Evolutionary conservation across 2,329 filamentous ascomycete species (phyloP).

Genomic region (Zymoseptoria ardabiliae): DNA sequence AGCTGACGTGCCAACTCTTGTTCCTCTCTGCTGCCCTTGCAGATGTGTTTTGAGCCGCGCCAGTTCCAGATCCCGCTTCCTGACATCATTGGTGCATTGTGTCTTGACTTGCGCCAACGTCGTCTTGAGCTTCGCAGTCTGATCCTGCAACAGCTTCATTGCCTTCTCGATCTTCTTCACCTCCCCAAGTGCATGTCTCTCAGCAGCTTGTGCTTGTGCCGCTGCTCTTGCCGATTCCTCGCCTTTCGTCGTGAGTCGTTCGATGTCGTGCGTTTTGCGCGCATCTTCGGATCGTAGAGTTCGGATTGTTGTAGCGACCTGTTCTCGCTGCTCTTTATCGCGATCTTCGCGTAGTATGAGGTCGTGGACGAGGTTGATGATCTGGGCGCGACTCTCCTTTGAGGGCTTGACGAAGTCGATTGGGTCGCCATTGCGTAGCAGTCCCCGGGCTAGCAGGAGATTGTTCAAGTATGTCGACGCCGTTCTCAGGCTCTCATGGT

Average conservation of each 20-base stretch:
- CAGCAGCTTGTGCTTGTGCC: conserved; percentile 65
- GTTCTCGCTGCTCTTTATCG: conserved; percentile 82
- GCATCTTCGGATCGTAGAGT: conserved; percentile 66
- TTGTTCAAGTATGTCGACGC: conserved; percentile 61
- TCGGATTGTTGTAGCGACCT: conserved; percentile 69
- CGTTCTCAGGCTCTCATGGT: conserved; percentile 49
- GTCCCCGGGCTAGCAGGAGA: conserved; percentile 54
- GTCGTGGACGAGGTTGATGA: conserved; percentile 93
- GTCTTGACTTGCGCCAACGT: conserved; percentile 75
- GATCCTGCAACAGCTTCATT: conserved; percentile 70
- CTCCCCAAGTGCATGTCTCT: conserved; percentile 73
- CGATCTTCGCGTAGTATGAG: conserved; percentile 86
- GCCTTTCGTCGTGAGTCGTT: conserved; percentile 17
- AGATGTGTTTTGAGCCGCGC: conserved; percentile 84
- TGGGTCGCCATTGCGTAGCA: conserved; percentile 56
- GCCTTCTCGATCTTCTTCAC: conserved; percentile 69
- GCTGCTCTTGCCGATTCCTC: conserved; percentile 59
- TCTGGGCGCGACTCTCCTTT: conserved; percentile 67
- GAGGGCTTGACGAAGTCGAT: conserved; percentile 73
- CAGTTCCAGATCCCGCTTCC: conserved; percentile 83
- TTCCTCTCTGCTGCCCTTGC: conserved; percentile 52
- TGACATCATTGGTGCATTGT: conserved; percentile 82
- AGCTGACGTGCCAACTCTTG: conserved; percentile 38
- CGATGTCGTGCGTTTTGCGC: conserved; percentile 48
- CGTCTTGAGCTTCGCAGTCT: conserved; percentile 69